These are phyloP conservation scores for Didymella arachidicola DNA, from an alignment of 2,329 filamentous ascomycete species.

Conservation along the genomic window DNA sequence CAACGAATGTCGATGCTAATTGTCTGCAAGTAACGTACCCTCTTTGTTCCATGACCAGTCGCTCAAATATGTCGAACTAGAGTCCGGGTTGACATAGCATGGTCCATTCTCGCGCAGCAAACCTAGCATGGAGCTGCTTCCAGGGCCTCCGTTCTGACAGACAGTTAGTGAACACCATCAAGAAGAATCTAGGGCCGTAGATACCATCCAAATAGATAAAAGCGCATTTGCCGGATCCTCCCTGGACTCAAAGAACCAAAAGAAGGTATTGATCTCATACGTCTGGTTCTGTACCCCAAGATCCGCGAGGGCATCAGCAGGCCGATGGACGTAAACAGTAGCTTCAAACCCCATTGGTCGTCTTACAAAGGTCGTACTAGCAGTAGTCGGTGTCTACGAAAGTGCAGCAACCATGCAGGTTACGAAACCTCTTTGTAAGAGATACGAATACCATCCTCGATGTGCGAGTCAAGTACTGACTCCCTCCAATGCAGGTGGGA, in stretches of 20 bases:
- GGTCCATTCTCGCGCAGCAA: constrained; percentile 28
- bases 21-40: constrained; percentile 15
- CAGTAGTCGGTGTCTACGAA: not conserved
- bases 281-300: constrained; percentile 51
- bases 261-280: constrained; percentile 50
- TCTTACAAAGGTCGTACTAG: constrained; percentile 61
- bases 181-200: no score
- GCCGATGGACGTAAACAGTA: constrained; percentile 67
- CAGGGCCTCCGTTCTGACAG: constrained; percentile 25
- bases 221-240: constrained; percentile 28
- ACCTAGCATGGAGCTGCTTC: constrained; percentile 32
- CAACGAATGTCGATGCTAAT: not conserved
- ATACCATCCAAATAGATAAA: constrained; percentile 24
- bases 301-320: constrained; percentile 54
- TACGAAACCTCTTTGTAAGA: constrained; percentile 53
- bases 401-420: not conserved
- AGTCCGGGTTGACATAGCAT: constrained; percentile 54
- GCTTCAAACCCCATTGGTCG: constrained; percentile 62
- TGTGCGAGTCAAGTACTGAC: constrained; percentile 50
- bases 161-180: not conserved
- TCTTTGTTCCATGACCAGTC: constrained; percentile 70
- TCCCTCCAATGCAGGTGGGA: constrained; percentile 51
- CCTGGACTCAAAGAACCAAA: constrained; percentile 33
- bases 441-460: constrained; percentile 52
- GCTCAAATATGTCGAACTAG: constrained; percentile 61